These are phyloP conservation scores for Fusarium hostae DNA, from an alignment of 2,329 filamentous ascomycete genomes.

Conservation along the genomic window DNA sequence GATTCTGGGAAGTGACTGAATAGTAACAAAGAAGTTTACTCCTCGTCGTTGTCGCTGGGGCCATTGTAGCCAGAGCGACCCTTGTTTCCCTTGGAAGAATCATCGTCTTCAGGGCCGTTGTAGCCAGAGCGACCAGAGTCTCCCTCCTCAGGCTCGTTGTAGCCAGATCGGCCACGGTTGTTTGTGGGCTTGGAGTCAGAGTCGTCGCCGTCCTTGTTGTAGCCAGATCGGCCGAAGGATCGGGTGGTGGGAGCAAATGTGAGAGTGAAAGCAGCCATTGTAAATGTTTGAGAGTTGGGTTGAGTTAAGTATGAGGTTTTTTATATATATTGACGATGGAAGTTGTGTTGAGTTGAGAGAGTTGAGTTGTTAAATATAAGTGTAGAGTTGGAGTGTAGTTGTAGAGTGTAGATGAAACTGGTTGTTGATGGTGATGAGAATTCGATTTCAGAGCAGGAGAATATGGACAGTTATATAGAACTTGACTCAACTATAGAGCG, in stretches of 20 bases:
- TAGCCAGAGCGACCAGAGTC: constrained; percentile 56
- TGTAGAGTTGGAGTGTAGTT: constrained; percentile 5
- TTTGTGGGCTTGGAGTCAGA: constrained; percentile 48
- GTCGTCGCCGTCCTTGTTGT: constrained; percentile 45
- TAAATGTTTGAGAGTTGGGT: constrained; percentile 3
- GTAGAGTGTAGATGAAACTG: constrained; percentile 13
- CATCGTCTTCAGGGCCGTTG: constrained; percentile 49
- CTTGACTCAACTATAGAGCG: background rate
- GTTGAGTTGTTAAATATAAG: constrained; percentile 1
- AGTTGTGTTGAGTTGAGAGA: constrained; percentile 1
- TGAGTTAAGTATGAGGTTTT: background rate
- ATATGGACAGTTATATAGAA: constrained; percentile 33
- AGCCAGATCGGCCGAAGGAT: constrained; percentile 40
- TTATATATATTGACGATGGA: background rate
- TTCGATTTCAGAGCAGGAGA: constrained; percentile 10
- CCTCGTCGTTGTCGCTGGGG: constrained; percentile 49
- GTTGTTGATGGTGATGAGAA: constrained; percentile 27
- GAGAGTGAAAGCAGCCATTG: constrained; percentile 48
- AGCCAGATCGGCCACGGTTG: constrained; percentile 55
- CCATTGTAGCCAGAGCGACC: constrained; percentile 58
- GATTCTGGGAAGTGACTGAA: constrained; percentile 3
- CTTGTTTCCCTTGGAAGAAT: constrained; percentile 49
- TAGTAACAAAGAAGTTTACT: constrained; percentile 32
- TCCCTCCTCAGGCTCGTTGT: constrained; percentile 54
- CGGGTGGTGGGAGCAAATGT: constrained; percentile 40